Conservation (phyloP, 208 protist genomes). For the Porcisia hertigi region DNA sequence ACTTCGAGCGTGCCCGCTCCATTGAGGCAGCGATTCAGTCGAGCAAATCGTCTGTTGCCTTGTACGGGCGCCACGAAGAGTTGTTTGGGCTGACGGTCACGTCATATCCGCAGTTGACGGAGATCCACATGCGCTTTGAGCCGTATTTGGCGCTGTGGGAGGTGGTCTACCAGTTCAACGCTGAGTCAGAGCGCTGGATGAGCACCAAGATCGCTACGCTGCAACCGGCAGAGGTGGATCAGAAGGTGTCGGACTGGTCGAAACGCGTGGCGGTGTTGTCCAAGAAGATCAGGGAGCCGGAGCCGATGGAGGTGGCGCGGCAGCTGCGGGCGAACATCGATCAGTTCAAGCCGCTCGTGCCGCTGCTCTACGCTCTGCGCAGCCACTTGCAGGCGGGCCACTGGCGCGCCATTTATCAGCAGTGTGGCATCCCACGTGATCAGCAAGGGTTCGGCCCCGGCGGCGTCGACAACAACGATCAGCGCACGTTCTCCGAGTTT, state of each 20-base stretch:
- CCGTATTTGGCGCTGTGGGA: constrained; percentile 92
- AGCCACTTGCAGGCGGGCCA: constrained; percentile 94
- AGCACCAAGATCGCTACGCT: constrained; percentile 88
- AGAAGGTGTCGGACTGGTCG: constrained; percentile 82
- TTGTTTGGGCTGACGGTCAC: constrained; percentile 85
- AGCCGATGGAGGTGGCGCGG: constrained; percentile 77
- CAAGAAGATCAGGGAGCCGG: constrained; percentile 88
- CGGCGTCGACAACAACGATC: constrained; percentile 84
- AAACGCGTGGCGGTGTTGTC: constrained; percentile 79
- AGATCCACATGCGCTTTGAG: constrained; percentile 87
- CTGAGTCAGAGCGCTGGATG: constrained; percentile 88
- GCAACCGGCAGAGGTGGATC: constrained; percentile 79
- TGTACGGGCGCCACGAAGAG: constrained; percentile 91
- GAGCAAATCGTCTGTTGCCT: constrained; percentile 65
- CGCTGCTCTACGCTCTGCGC: constrained; percentile 92
- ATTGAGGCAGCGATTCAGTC: constrained; percentile 71
- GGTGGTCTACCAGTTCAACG: constrained; percentile 80
- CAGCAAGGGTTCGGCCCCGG: constrained; percentile 83
- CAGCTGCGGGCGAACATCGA: constrained; percentile 91
- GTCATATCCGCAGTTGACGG: constrained; percentile 90
- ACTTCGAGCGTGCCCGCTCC: constrained; percentile 82
- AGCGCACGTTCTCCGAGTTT: constrained; percentile 79
- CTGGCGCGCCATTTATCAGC: constrained; percentile 91
- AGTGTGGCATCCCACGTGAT: constrained; percentile 83
- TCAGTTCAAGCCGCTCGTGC: constrained; percentile 91